Base-by-base conservation (phyloP, 345 rosid genomes). In the Salix caprea region DNA sequence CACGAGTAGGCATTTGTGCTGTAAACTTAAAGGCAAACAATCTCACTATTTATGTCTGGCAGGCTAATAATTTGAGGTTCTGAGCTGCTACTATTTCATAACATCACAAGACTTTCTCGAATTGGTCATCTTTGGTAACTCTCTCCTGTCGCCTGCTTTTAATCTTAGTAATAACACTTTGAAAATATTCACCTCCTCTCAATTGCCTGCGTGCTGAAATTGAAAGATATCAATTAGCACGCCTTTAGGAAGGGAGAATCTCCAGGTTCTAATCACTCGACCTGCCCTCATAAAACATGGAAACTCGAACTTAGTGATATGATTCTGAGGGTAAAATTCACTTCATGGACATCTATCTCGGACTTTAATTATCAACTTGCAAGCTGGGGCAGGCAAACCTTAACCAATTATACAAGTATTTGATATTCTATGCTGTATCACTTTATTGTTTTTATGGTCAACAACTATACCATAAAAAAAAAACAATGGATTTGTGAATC, bases 11-110 rank as follows among this genome's bases (percentile, higher is more conserved):
- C 48, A 39, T 52, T 56, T 36, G 64, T 23, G 56, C 52, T 68
- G 78, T 76, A 19, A 56, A 56, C 73, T 37, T 40, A 54, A 75
- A 75, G 72, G 28, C 32, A 54, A 68, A 28, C 73, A 76, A 26
- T 39, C 3, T 56, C 42, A 10, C 58, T 26, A 16, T 10, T 54
- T 76, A 16, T 18, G 52, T 58, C 73, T 4, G 13, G 11, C 37
- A 23, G 15, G 1, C 11, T 67, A 23, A 74, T 74, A 18, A 65
- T 65, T 74, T 44, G 26, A 30, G 6, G 11, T 65, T 1, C 32
- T 54, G 13, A 8, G 44, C 6, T 9, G 24, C 64, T 58, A 4
- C 52, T 46, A 5, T 13, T 37, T 65, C 39, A 10, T 40, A 40
- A 40, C 24, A 37, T 21, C 7, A 4, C 26, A 37, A 1, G 9